Conservation (phyloP, 805 yeast genomes). For the Teunomyces funiuensis region DNA sequence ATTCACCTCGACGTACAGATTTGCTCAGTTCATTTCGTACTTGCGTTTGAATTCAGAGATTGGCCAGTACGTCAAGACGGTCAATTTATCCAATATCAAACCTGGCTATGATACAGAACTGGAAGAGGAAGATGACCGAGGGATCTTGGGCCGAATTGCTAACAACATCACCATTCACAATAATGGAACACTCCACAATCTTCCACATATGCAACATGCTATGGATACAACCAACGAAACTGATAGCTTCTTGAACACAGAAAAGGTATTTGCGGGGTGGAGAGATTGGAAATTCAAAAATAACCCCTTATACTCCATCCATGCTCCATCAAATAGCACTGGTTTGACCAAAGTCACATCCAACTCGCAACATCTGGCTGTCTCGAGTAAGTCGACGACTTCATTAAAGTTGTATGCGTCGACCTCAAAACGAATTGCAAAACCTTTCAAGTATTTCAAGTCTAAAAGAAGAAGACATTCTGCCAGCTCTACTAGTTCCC, state of each 20-base stretch:
- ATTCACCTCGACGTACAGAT: slow-evolving; percentile 70
- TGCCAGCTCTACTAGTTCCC: slow-evolving; percentile 1
- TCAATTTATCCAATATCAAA: slow-evolving; percentile 56
- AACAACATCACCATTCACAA: neutral
- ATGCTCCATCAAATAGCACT: slow-evolving; percentile 17
- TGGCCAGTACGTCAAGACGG: slow-evolving; percentile 52
- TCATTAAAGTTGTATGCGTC: slow-evolving; percentile 17
- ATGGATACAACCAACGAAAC: neutral
- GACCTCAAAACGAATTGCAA: slow-evolving; percentile 15
- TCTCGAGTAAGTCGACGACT: slow-evolving; percentile 15
- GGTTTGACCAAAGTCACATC: slow-evolving; percentile 15
- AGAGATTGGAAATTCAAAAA: slow-evolving; percentile 84
- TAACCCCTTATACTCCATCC: slow-evolving; percentile 59
- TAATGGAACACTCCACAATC: slow-evolving; percentile 1
- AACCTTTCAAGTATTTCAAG: slow-evolving; percentile 21
- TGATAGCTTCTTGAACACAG: neutral
- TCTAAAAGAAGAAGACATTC: slow-evolving; percentile 11
- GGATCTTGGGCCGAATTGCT: neutral
- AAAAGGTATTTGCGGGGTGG: slow-evolving; percentile 72
- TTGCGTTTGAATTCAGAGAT: slow-evolving; percentile 55
- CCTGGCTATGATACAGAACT: slow-evolving; percentile 27
- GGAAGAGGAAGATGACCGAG: slow-evolving; percentile 14
- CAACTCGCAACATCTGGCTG: slow-evolving; percentile 16
- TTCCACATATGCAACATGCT: neutral
- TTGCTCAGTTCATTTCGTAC: slow-evolving; percentile 75